These are phyloP conservation scores for Suillus bovinus DNA, from an alignment of 768 basidiomycete species.

Conservation along the genomic window DNA sequence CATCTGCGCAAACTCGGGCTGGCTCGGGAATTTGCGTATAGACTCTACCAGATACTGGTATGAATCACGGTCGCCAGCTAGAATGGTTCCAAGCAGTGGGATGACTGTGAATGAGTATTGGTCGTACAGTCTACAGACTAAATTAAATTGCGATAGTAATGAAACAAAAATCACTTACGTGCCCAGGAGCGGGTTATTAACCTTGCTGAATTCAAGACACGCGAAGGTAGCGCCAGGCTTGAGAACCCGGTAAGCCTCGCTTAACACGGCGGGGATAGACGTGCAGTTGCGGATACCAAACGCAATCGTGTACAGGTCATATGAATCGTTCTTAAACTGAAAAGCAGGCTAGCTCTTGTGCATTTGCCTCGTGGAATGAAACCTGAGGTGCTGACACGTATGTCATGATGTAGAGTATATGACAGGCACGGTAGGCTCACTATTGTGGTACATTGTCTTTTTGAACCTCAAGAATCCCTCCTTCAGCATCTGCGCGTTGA, in stretches of 20 bases:
- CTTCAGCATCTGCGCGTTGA: slow-evolving; percentile 93
- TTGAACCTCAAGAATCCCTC: slow-evolving; percentile 91
- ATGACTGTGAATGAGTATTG: slow-evolving; percentile 96
- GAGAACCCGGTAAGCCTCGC: slow-evolving; percentile 89
- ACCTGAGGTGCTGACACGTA: slow-evolving; percentile 82
- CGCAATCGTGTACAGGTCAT: slow-evolving; percentile 97
- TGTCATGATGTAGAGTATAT: slow-evolving; percentile 9
- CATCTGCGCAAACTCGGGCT: slow-evolving; percentile 87
- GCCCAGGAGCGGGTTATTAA: slow-evolving; percentile 83
- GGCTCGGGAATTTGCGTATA: slow-evolving; percentile 90
- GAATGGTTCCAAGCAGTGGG: slow-evolving; percentile 91
- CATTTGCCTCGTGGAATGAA: slow-evolving; percentile 90
- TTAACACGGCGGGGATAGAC: slow-evolving; percentile 81
- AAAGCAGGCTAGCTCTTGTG: slow-evolving; percentile 71
- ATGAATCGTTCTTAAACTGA: slow-evolving; percentile 77
- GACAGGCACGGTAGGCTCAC: slow-evolving; percentile 45
- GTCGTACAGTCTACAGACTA: slow-evolving; percentile 72
- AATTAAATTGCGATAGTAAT: slow-evolving; percentile 9
- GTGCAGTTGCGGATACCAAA: slow-evolving; percentile 99
- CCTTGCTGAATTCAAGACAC: slow-evolving; percentile 94
- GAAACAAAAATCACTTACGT: slow-evolving; percentile 54
- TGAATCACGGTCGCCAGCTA: slow-evolving; percentile 92
- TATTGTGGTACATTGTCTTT: slow-evolving; percentile 98
- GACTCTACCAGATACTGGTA: slow-evolving; percentile 99
- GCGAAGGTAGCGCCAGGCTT: slow-evolving; percentile 96